phyloP scores from a whole-genome alignment of 2,329 filamentous ascomycete species.

The Ophiostoma himal-ulmi region DNA sequence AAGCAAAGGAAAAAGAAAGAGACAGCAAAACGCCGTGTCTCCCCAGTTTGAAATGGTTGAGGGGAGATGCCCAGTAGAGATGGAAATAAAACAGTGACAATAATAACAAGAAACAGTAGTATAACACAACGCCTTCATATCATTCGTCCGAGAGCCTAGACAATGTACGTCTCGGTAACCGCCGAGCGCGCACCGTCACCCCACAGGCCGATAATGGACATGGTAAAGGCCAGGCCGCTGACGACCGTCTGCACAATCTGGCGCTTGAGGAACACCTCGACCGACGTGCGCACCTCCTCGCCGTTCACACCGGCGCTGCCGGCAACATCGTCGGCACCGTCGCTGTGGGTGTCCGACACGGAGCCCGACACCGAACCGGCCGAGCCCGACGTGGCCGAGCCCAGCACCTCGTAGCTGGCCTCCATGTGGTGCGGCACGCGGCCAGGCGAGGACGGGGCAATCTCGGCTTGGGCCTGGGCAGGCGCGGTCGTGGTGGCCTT shows the following conservation, averaged over 20 bases:
- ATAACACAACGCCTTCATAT: not conserved
- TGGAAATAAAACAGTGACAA: not conserved
- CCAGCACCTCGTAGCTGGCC: conserved; percentile 59
- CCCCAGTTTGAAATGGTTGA: conserved; percentile 10
- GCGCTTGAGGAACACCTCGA: conserved; percentile 50
- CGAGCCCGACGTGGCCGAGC: conserved; percentile 32
- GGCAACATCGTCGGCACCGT: conserved; percentile 33
- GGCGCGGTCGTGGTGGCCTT: conserved; percentile 19
- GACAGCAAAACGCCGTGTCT: conserved; percentile 6
- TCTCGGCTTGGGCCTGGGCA: conserved; percentile 22
- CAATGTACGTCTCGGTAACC: conserved; percentile 10
- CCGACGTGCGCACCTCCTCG: conserved; percentile 54
- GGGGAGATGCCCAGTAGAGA: not conserved
- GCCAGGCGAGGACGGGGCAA: conserved; percentile 27
- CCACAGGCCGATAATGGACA: conserved; percentile 62
- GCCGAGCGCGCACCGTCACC: conserved; percentile 47
- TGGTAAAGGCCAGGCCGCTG: conserved; percentile 51
- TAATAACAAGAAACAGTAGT: not conserved
- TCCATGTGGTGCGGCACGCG: conserved; percentile 47
- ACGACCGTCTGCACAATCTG: conserved; percentile 51
- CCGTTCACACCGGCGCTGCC: conserved; percentile 50
- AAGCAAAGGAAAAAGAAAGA: conserved; percentile 11
- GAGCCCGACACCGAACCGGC: conserved; percentile 28
- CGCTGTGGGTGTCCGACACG: conserved; percentile 38
- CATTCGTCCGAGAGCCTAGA: not conserved